phyloP scores from a whole-genome alignment of 345 rosid species.

The Sonneratia caseolaris region DNA sequence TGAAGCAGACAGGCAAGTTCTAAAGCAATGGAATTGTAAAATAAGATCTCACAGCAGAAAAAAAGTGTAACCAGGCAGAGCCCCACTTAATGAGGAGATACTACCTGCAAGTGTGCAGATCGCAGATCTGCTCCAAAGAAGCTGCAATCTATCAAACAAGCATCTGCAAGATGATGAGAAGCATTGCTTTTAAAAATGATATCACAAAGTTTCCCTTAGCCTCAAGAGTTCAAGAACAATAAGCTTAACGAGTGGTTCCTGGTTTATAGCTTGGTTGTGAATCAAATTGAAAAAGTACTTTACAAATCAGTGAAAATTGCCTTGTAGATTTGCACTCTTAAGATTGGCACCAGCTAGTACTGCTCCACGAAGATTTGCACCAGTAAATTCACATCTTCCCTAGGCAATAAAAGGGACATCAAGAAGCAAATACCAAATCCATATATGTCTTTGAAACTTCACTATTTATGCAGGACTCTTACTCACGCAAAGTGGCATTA shows the following conservation, averaged over 20 bases:
- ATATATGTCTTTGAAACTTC: not conserved
- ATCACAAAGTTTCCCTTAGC: not conserved
- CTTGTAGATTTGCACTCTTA: conserved; percentile 89
- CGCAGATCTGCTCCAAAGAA: conserved; percentile 87
- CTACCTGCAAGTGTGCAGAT: conserved; percentile 85
- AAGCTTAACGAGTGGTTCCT: not conserved
- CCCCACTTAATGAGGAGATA: not conserved
- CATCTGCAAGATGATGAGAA: conserved; percentile 42
- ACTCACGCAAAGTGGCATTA: conserved; percentile 92
- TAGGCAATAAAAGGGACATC: conserved; percentile 29
- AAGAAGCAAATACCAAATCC: conserved; percentile 4
- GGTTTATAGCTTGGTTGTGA: not conserved
- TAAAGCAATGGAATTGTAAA: not conserved
- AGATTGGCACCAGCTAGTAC: conserved; percentile 79
- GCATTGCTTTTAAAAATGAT: not conserved
- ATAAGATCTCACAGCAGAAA: not conserved
- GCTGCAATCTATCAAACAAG: conserved; percentile 75
- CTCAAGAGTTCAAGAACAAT: not conserved
- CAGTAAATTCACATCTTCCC: conserved; percentile 90
- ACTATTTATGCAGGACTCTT: conserved; percentile 24
- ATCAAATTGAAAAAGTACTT: not conserved
- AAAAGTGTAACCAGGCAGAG: not conserved
- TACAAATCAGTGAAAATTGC: not conserved
- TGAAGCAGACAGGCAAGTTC: conserved; percentile 1
- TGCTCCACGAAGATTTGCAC: conserved; percentile 85